These are phyloP conservation scores for Centaurea solstitialis DNA, from an alignment of 129 eudicot genomes.

Conservation along the genomic window DNA sequence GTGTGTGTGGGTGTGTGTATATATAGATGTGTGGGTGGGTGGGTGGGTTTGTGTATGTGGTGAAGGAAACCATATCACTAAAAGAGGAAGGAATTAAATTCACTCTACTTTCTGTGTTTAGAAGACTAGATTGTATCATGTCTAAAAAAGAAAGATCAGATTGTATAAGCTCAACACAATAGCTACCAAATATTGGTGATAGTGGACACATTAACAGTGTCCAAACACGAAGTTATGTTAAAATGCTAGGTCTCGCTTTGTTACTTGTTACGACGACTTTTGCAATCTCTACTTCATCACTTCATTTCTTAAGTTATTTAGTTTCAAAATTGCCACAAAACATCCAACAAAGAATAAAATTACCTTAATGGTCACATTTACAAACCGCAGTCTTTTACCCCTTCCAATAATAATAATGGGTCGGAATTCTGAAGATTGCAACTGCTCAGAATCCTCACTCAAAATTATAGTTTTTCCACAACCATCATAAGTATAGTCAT, in stretches of 20 bases:
- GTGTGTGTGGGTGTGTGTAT: neutral
- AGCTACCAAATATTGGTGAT: neutral
- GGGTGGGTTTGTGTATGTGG: neutral
- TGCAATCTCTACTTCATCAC: neutral
- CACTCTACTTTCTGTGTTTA: neutral
- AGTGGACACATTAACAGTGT: neutral
- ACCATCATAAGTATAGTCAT: constrained; percentile 88
- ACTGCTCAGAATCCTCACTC: constrained; percentile 52
- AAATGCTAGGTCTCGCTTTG: neutral
- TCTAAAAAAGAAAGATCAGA: neutral
- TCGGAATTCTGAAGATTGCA: constrained; percentile 45
- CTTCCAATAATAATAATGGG: constrained; percentile 89
- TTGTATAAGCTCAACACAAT: neutral
- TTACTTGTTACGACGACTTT: neutral
- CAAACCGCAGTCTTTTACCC: constrained; percentile 79
- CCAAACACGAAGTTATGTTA: neutral
- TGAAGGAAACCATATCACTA: neutral
- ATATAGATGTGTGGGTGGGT: neutral
- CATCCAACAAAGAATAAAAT: constrained; percentile 3
- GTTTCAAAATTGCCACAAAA: constrained; percentile 14
- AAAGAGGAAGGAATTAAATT: neutral
- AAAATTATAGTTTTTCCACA: constrained; percentile 75
- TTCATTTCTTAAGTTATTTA: constrained; percentile 3
- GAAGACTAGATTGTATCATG: neutral
- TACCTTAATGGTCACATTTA: constrained; percentile 95